Evolutionary conservation across 148 eudicot species (phyloP).

Genomic region (Rhododendron williamsianum): DNA sequence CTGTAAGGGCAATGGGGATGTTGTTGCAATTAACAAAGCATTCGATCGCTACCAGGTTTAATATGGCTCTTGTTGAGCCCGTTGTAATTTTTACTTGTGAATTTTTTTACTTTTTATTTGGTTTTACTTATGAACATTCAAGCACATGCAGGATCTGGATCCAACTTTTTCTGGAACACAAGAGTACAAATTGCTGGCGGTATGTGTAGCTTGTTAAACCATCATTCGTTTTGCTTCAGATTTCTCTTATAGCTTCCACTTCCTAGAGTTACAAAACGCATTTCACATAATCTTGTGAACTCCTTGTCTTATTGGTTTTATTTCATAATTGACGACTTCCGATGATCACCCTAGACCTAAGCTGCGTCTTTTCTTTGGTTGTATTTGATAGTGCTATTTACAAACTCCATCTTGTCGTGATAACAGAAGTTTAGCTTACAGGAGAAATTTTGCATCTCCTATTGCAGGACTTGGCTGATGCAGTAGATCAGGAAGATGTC

Average conservation of each 20-base stretch:
- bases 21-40: constrained; percentile 48
- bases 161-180: constrained; percentile 47
- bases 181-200: constrained; percentile 40
- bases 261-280: not conserved
- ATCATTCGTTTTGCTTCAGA: not conserved
- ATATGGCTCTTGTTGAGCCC: not conserved
- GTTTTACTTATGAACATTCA: not conserved
- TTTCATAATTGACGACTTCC: not conserved
- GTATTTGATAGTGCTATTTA: not conserved
- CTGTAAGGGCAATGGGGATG: constrained; percentile 65
- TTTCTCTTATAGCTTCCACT: not conserved
- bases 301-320: not conserved
- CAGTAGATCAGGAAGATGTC: constrained; percentile 52
- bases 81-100: not conserved
- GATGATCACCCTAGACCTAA: not conserved
- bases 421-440: constrained; percentile 1
- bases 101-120: not conserved
- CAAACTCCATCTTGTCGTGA: not conserved
- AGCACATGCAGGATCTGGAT: constrained; percentile 43
- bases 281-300: not conserved
- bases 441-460: not conserved
- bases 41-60: constrained; percentile 57
- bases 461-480: constrained; percentile 48
- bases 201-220: constrained; percentile 17
- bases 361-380: not conserved